A percentile compares a stretch with the other conserved stretches of the same genome.
Evolutionary conservation across 2,329 filamentous ascomycete species (phyloP).

Genomic region (Stenocarpella maydis): DNA sequence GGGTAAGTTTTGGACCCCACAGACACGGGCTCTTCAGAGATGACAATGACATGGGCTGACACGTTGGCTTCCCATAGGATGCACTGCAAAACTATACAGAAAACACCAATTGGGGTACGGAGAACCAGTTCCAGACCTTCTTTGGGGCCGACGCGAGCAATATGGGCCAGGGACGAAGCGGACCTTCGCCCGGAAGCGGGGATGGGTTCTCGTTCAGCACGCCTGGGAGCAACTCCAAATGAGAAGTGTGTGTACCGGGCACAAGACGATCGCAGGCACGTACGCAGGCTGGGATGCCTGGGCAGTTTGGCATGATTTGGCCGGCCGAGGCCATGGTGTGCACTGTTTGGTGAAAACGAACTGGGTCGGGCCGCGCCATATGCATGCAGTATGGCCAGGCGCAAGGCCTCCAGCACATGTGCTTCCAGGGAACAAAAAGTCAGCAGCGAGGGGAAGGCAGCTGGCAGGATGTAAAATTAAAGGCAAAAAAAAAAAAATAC

Average conservation of each 20-base stretch:
- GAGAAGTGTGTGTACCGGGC: neutral
- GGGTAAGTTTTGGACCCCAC: constrained; percentile 53
- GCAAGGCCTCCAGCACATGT: neutral
- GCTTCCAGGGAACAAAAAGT: neutral
- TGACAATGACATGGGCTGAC: constrained; percentile 40
- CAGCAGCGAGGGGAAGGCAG: neutral
- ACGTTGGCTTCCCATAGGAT: constrained; percentile 48
- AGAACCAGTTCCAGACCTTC: constrained; percentile 63
- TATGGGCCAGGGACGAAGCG: neutral
- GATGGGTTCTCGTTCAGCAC: constrained; percentile 34
- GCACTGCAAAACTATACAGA: constrained; percentile 67
- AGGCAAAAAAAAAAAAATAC: constrained; percentile 34
- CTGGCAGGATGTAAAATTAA: constrained; percentile 11
- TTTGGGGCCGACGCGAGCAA: constrained; percentile 41
- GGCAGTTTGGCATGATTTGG: neutral
- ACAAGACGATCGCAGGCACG: neutral
- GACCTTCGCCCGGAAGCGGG: constrained; percentile 32
- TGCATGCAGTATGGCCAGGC: neutral
- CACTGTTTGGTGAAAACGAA: neutral
- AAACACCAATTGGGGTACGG: constrained; percentile 59
- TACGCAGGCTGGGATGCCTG: neutral
- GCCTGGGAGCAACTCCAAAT: constrained; percentile 30
- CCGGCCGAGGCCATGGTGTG: neutral
- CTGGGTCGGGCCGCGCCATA: neutral
- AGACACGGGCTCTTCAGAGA: neutral